Percentiles rank a stretch among this genome's conserved stretches.
phyloP scores from a whole-genome alignment of 1,284 basidiomycete species.

The Sparassis latifolia region DNA sequence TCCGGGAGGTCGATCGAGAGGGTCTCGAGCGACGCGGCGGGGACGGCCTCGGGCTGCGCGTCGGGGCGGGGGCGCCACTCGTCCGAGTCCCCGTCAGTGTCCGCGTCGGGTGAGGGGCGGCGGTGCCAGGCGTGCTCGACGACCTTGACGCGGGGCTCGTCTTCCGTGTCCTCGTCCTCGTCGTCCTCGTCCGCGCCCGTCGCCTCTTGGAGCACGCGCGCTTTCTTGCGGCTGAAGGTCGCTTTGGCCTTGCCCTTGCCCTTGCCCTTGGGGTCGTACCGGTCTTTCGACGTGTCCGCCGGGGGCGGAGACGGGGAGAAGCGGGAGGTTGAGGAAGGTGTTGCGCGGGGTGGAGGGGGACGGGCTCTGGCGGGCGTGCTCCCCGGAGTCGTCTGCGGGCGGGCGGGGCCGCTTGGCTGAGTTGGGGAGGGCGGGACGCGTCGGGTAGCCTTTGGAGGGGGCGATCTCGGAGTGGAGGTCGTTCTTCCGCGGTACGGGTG shows the following conservation, averaged over 20 bases:
- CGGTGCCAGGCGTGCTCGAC: slow-evolving; percentile 21
- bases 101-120: slow-evolving; percentile 1
- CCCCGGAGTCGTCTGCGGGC: slow-evolving; percentile 11
- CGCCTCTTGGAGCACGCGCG: slow-evolving; percentile 24
- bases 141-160: slow-evolving; percentile 24
- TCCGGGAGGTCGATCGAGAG: slow-evolving; percentile 61
- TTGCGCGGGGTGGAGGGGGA: slow-evolving; percentile 2
- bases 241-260: slow-evolving; percentile 33
- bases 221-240: slow-evolving; percentile 33
- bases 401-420: slow-evolving; percentile 20
- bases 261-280: slow-evolving; percentile 11
- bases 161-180: slow-evolving; percentile 31
- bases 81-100: slow-evolving; percentile 24
- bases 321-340: slow-evolving; percentile 15
- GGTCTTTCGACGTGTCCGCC: slow-evolving; percentile 18
- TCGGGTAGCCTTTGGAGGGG: slow-evolving; percentile 9
- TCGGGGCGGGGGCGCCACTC: slow-evolving; percentile 2
- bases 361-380: slow-evolving; percentile 3
- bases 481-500: slow-evolving; percentile 24
- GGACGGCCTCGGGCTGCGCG: slow-evolving; percentile 6
- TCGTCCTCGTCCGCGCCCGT: slow-evolving; percentile 17
- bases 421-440: not conserved
- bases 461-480: slow-evolving; percentile 21
- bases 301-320: slow-evolving; percentile 61
- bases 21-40: slow-evolving; percentile 19